Conservation (phyloP, 169 alveolate genomes). For the Besnoitia besnoiti region DNA sequence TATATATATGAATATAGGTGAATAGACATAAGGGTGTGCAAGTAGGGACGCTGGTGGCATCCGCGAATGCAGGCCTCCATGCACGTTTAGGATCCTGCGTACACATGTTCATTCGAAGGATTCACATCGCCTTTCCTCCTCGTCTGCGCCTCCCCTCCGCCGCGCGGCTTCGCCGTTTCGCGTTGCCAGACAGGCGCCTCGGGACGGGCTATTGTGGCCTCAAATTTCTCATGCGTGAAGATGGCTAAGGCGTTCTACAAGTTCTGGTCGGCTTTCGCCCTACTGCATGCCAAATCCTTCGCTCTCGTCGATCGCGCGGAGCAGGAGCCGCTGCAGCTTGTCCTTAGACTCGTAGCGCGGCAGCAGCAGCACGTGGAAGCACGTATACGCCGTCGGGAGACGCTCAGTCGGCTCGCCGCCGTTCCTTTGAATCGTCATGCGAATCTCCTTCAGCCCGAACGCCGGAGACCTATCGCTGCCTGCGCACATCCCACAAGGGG, state of each 20-base stretch:
- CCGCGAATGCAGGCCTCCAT: no score
- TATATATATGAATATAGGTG: neutral
- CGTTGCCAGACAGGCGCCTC: neutral
- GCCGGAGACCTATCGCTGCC: slow-evolving; percentile 86
- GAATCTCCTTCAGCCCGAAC: slow-evolving; percentile 77
- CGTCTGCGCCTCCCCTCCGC: neutral
- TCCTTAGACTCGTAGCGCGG: slow-evolving; percentile 84
- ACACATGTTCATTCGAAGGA: no score
- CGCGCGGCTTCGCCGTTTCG: neutral
- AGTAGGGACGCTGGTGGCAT: no score
- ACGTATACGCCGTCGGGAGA: slow-evolving; percentile 92
- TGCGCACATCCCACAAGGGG: slow-evolving; percentile 42
- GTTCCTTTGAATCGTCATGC: slow-evolving; percentile 75
- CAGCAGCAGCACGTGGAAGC: slow-evolving; percentile 86
- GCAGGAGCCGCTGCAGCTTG: slow-evolving; percentile 76
- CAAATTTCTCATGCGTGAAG: neutral
- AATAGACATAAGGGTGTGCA: neutral
- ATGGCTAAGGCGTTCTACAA: neutral
- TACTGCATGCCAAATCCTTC: slow-evolving; percentile 89
- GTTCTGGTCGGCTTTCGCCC: neutral
- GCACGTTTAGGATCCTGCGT: no score
- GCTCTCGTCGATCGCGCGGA: slow-evolving; percentile 82
- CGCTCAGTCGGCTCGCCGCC: slow-evolving; percentile 81
- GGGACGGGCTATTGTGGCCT: neutral
- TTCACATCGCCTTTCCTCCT: no score